Percentiles rank a stretch among this genome's conserved stretches.
phyloP scores from a whole-genome alignment of 768 basidiomycete species.

The Termitomyces eurrhizus region DNA sequence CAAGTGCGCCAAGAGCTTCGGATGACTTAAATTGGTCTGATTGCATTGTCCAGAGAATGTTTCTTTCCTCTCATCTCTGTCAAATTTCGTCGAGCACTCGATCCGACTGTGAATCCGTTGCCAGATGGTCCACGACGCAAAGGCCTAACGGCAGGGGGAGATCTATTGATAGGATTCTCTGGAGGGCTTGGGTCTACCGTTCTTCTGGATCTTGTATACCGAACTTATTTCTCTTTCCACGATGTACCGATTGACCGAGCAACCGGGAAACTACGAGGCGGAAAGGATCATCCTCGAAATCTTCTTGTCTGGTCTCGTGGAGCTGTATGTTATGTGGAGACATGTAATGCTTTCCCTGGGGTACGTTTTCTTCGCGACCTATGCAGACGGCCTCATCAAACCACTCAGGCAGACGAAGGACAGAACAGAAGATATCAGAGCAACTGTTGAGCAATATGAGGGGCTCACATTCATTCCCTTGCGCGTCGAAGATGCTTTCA shows the following conservation, averaged over 20 bases:
- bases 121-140: slow-evolving; percentile 54
- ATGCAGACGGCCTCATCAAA: slow-evolving; percentile 11
- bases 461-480: slow-evolving; percentile 58
- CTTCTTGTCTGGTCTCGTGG: slow-evolving; percentile 59
- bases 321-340: slow-evolving; percentile 67
- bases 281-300: slow-evolving; percentile 64
- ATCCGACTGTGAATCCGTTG: slow-evolving; percentile 58
- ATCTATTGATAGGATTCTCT: slow-evolving; percentile 68
- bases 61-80: slow-evolving; percentile 58
- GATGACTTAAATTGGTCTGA: neutral
- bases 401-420: slow-evolving; percentile 44
- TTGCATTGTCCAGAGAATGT: slow-evolving; percentile 44
- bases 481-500: slow-evolving; percentile 73
- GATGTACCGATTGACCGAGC: slow-evolving; percentile 18
- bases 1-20: slow-evolving; percentile 48
- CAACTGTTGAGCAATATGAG: slow-evolving; percentile 42
- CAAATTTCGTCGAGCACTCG: slow-evolving; percentile 64
- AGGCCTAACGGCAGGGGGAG: slow-evolving; percentile 62
- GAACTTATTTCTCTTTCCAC: slow-evolving; percentile 46
- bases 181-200: slow-evolving; percentile 77
- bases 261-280: slow-evolving; percentile 38
- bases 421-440: slow-evolving; percentile 47
- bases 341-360: slow-evolving; percentile 54
- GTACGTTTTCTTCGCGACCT: slow-evolving; percentile 35
- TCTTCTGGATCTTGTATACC: slow-evolving; percentile 63